Conservation (phyloP, 2,329 filamentous ascomycete species). For the Mariannaea elegans region DNA sequence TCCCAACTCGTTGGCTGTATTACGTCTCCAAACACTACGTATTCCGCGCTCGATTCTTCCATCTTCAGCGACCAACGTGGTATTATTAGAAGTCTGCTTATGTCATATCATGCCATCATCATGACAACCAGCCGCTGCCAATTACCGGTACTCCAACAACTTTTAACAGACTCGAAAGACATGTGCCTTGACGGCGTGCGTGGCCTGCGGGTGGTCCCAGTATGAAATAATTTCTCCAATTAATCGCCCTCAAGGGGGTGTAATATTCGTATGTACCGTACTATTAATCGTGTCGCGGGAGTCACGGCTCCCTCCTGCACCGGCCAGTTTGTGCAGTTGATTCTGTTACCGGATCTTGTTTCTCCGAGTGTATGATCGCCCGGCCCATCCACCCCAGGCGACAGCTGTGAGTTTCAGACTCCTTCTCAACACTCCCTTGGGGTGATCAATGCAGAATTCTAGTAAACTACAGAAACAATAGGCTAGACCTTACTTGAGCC, state of each 20-base stretch:
- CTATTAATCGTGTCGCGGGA: neutral
- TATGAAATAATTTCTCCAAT: too few relatives aligned
- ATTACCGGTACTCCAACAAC: neutral
- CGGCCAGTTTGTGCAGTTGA: conserved; percentile 5
- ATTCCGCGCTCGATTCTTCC: neutral
- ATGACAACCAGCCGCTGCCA: neutral
- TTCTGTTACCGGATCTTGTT: conserved; percentile 17
- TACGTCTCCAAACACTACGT: neutral
- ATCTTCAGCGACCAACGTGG: neutral
- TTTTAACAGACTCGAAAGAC: too few relatives aligned
- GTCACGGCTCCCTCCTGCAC: neutral
- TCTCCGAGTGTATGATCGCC: conserved; percentile 17
- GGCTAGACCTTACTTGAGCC: neutral
- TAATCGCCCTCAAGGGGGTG: too few relatives aligned
- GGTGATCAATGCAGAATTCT: too few relatives aligned
- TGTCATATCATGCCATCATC: conserved; percentile 5
- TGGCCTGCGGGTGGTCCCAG: too few relatives aligned
- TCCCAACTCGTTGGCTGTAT: too few relatives aligned
- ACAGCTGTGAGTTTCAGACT: conserved; percentile 9
- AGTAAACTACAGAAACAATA: too few relatives aligned
- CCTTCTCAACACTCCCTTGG: neutral
- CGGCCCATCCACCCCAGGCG: neutral
- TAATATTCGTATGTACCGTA: too few relatives aligned
- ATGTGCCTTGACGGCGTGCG: too few relatives aligned
- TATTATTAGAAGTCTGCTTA: neutral